Evolutionary conservation across 208 protist genomes (phyloP).

Genomic region (Leishmania martiniquensis): DNA sequence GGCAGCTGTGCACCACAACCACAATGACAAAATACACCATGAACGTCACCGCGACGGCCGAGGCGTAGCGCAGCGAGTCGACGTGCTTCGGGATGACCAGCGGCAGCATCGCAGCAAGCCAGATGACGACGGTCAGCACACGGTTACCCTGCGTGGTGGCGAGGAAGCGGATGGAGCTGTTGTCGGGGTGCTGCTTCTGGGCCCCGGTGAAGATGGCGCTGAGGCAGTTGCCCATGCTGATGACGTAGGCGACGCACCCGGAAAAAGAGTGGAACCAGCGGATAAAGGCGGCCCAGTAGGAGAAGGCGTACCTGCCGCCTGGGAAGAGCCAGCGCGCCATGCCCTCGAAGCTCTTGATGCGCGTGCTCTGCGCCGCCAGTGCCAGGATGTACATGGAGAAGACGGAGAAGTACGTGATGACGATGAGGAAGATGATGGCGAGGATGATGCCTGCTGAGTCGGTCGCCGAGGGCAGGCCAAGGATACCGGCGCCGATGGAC

Average conservation of each 20-base stretch:
- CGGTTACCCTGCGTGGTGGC: conserved; percentile 24
- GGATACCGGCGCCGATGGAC: conserved; percentile 49
- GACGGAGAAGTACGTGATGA: conserved; percentile 46
- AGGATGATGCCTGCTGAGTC: conserved; percentile 40
- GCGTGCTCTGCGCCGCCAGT: conserved; percentile 36
- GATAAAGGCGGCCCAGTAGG: conserved; percentile 43
- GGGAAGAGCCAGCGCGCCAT: conserved; percentile 41
- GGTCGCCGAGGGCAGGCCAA: conserved; percentile 45
- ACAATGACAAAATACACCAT: conserved; percentile 58
- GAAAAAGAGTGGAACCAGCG: conserved; percentile 39
- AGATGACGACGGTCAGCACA: conserved; percentile 40
- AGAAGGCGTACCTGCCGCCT: conserved; percentile 29
- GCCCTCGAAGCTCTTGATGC: conserved; percentile 45
- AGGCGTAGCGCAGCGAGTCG: conserved; percentile 69
- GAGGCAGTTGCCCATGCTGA: conserved; percentile 39
- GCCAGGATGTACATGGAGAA: conserved; percentile 49
- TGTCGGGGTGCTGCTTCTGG: conserved; percentile 15
- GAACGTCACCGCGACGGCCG: conserved; percentile 46
- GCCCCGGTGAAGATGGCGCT: conserved; percentile 34
- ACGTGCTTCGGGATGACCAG: conserved; percentile 61
- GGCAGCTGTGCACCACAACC: conserved; percentile 46
- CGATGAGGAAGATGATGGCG: conserved; percentile 31
- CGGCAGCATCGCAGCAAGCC: conserved; percentile 61
- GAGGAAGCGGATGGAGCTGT: conserved; percentile 31
- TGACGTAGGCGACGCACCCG: conserved; percentile 40